Conservation (phyloP, 352 stramenopile genomes). For the Bremia lactucae region DNA sequence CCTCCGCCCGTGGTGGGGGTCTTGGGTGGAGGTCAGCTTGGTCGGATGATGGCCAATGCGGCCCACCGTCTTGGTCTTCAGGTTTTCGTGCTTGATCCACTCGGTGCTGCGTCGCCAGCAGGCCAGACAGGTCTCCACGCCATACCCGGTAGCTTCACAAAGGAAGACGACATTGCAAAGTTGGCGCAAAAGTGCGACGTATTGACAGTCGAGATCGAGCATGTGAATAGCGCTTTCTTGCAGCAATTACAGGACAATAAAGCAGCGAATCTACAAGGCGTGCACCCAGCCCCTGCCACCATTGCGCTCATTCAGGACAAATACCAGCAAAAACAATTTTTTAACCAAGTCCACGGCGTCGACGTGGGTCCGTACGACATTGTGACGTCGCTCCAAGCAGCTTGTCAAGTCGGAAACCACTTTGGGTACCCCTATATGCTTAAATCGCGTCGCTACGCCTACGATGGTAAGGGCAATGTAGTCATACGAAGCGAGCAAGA, state of each 20-base stretch:
- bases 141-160: slow-evolving; percentile 73
- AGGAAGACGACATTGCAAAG: slow-evolving; percentile 51
- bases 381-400: slow-evolving; percentile 34
- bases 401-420: slow-evolving; percentile 26
- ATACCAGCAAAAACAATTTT: slow-evolving; percentile 91
- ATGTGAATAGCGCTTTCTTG: slow-evolving; percentile 91
- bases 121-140: slow-evolving; percentile 61
- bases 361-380: slow-evolving; percentile 43
- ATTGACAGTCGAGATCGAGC: slow-evolving; percentile 97
- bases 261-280: slow-evolving; percentile 21
- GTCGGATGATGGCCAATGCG: slow-evolving; percentile 97
- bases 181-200: slow-evolving; percentile 85
- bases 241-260: slow-evolving; percentile 79
- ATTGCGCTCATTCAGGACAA: slow-evolving; percentile 97
- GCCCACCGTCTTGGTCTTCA: slow-evolving; percentile 89
- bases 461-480: slow-evolving; percentile 96
- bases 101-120: slow-evolving; percentile 55
- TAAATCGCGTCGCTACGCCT: slow-evolving; percentile 92
- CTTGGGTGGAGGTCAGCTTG: slow-evolving; percentile 94
- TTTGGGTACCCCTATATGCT: slow-evolving; percentile 98
- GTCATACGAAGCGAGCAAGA: slow-evolving; percentile 77
- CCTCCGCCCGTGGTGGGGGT: slow-evolving; percentile 75
- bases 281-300: slow-evolving; percentile 83
- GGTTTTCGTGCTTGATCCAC: slow-evolving; percentile 90
- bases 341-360: slow-evolving; percentile 33